A percentile compares a stretch with the other conserved stretches of the same genome.
These are phyloP conservation scores for Triadica sebifera DNA, from an alignment of 345 rosid genomes.

Conservation along the genomic window DNA sequence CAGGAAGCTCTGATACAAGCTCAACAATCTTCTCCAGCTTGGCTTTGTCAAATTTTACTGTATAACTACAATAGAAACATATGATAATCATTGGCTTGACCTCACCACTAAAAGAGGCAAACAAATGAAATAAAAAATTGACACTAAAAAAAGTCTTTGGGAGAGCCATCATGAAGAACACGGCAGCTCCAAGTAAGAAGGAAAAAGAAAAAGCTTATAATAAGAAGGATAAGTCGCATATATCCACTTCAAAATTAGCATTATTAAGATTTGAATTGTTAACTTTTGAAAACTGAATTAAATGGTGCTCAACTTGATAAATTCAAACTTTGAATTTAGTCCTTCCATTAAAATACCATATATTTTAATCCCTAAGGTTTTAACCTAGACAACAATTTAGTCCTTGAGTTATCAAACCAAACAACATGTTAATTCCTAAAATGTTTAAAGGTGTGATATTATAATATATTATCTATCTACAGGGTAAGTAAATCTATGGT, in stretches of 20 bases:
- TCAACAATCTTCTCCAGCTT: conserved; percentile 54
- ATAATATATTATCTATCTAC: too few species aligned
- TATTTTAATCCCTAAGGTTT: neutral
- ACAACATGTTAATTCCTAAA: neutral
- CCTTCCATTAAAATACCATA: neutral
- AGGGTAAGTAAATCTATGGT: too few species aligned
- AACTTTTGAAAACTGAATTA: neutral
- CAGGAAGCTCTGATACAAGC: conserved; percentile 59
- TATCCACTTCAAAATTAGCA: neutral
- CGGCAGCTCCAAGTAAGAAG: too few species aligned
- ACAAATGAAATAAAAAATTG: neutral
- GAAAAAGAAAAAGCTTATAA: neutral
- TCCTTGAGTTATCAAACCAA: neutral
- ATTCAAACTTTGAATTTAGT: neutral
- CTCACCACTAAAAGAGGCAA: neutral
- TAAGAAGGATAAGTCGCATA: neutral
- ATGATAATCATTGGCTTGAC: neutral
- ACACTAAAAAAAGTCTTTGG: neutral
- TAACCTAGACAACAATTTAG: neutral
- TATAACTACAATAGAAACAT: conserved; percentile 47
- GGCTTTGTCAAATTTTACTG: conserved; percentile 80
- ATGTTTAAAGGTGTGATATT: neutral
- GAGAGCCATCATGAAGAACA: neutral
- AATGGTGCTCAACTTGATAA: neutral
- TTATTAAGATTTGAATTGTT: neutral